Base-by-base conservation (phyloP, 2,329 filamentous ascomycete species). In the Xylaria sp. region DNA sequence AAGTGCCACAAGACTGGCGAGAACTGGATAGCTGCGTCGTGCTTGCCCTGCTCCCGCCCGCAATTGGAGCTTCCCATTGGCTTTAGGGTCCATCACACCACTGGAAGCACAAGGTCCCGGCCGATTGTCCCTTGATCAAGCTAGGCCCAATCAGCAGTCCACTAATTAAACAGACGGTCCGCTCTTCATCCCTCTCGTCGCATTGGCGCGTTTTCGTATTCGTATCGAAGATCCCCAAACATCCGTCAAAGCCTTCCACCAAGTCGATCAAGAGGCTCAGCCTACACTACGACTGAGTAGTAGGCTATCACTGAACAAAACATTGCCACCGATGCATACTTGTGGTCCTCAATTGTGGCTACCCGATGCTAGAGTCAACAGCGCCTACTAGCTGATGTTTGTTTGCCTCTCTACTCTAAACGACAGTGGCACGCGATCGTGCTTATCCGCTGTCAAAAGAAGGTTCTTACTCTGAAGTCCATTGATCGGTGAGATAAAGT, bases 141-240 rank as follows among this genome's bases (percentile, higher is more conserved):
- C 55, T 52, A 20, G 41, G 20, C 46, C 56, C 55, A 55, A 67
- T 61, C 52, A 61, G 13, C 20, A 39, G 18, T 5, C 8, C 3
- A 18, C 23, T 52, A 9, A 18, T 50, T 69, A 70, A 71, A 66
- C 50, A 64, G 60, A 71, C 63, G 23, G 70, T 70, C 70, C 28
- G 13, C 15, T 54, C n/a, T 54, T n/a, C 34, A 37, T 37, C 34
- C 34, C 1, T 15, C 15, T 23, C 37, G 37, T 50, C 57, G 18
- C 54, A 41, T 41, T 15, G 31, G 18, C 63, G 56, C 65, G 66
- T 66, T 69, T 73, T 77, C 75, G 75, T 77, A 77, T 77, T 77
- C 75, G 75, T 74, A 77, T 77, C 72, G 31, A 69, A 58, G 34
- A 60, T 46, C 48, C 37, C 28, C 28, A 28, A 28, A 28, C 28